phyloP scores from a whole-genome alignment of 768 basidiomycete genomes.

The Butyriboletus loyo region DNA sequence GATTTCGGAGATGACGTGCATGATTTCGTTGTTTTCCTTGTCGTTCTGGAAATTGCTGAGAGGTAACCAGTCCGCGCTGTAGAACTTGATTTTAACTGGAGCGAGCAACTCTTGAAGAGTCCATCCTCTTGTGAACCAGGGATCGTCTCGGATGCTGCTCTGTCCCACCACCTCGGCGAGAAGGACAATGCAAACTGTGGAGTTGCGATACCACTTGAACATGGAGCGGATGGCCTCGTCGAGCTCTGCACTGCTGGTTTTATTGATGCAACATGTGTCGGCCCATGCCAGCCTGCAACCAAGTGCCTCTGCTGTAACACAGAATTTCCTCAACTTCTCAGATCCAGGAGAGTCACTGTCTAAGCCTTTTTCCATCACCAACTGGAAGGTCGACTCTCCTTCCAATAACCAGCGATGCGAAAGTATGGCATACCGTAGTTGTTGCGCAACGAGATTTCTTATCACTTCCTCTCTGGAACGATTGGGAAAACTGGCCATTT shows the following conservation, averaged over 20 bases:
- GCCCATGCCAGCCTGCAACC: constrained; percentile 27
- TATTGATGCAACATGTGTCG: too few species aligned
- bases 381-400: constrained; percentile 14
- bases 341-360: constrained; percentile 1
- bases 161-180: too few species aligned
- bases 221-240: constrained; percentile 8
- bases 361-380: constrained; percentile 5
- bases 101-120: constrained; percentile 13
- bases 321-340: constrained; percentile 17
- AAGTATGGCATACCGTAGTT: constrained; percentile 12
- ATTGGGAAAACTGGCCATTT: not conserved
- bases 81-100: constrained; percentile 4
- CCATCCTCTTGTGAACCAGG: too few species aligned
- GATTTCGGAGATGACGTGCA: not conserved
- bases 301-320: too few species aligned
- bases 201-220: constrained; percentile 8
- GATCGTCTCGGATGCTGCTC: not conserved
- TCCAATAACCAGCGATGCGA: constrained; percentile 13
- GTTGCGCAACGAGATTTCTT: constrained; percentile 2
- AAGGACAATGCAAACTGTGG: constrained; percentile 1
- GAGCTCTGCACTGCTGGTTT: constrained; percentile 5
- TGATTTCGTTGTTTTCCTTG: not conserved
- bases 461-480: constrained; percentile 6
- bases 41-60: constrained; percentile 5
- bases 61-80: not conserved